Percentiles rank a stretch among this genome's conserved stretches.
Evolutionary conservation across 106 monocot genomes (phyloP).

Genomic region (Apostasia shenzhenica): DNA sequence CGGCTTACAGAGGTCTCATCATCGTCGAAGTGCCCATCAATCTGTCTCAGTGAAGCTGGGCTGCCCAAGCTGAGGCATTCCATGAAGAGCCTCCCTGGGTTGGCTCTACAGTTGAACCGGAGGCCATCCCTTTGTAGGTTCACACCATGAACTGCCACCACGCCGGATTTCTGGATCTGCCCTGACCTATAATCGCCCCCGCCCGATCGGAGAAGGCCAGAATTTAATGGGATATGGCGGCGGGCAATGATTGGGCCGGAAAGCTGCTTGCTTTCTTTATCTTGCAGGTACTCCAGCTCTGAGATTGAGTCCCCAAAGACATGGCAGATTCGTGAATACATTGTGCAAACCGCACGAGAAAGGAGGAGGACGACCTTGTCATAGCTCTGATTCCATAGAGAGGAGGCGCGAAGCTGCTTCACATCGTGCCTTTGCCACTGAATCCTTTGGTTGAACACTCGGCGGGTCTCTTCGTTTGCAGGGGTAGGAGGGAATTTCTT

Average conservation of each 20-base stretch:
- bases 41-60: constrained; percentile 24
- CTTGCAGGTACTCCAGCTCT: constrained; percentile 8
- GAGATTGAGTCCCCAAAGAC: constrained; percentile 45
- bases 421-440: constrained; percentile 67
- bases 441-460: constrained; percentile 68
- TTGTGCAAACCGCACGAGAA: constrained; percentile 64
- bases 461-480: constrained; percentile 38
- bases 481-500: constrained; percentile 42
- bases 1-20: constrained; percentile 16
- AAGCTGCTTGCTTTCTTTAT: neutral
- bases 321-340: constrained; percentile 40
- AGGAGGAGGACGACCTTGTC: constrained; percentile 68
- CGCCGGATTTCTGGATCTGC: neutral
- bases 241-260: constrained; percentile 8
- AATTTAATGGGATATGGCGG: constrained; percentile 8
- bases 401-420: constrained; percentile 47
- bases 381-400: constrained; percentile 77
- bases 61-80: constrained; percentile 70
- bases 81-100: constrained; percentile 55
- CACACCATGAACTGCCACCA: neutral
- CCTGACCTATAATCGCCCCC: constrained; percentile 1
- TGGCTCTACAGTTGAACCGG: constrained; percentile 44
- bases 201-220: constrained; percentile 16
- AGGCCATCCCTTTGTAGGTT: constrained; percentile 23
- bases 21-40: constrained; percentile 20